phyloP scores from a whole-genome alignment of 805 yeast genomes.

The Metschnikowia anglica region DNA sequence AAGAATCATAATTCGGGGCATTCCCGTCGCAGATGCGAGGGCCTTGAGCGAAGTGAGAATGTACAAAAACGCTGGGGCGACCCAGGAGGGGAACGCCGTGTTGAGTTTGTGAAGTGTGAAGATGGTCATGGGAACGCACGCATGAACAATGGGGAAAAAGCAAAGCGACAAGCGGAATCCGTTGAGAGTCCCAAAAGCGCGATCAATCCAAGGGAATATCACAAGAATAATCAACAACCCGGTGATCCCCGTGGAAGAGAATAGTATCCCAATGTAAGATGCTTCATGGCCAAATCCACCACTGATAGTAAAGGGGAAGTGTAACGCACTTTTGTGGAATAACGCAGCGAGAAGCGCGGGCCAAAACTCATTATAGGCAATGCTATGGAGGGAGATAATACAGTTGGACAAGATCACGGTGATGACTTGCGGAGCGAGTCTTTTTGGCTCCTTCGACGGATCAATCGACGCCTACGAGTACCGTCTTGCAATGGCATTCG shows the following conservation, averaged over 20 bases:
- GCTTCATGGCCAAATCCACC: slow-evolving; percentile 40
- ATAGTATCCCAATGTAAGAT: slow-evolving; percentile 34
- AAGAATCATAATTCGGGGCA: slow-evolving; percentile 37
- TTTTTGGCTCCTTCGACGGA: neutral
- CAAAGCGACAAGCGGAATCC: slow-evolving; percentile 34
- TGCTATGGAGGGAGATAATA: slow-evolving; percentile 33
- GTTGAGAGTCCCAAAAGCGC: slow-evolving; percentile 30
- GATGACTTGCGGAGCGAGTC: slow-evolving; percentile 33
- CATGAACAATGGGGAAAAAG: slow-evolving; percentile 35
- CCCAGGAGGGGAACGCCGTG: slow-evolving; percentile 29
- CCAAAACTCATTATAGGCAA: slow-evolving; percentile 36
- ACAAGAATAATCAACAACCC: slow-evolving; percentile 34
- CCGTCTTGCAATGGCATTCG: slow-evolving; percentile 18
- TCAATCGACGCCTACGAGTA: slow-evolving; percentile 16
- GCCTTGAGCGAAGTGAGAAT: slow-evolving; percentile 33
- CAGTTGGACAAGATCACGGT: slow-evolving; percentile 35
- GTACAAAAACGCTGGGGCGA: slow-evolving; percentile 29
- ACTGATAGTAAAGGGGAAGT: slow-evolving; percentile 35
- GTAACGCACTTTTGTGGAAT: slow-evolving; percentile 25
- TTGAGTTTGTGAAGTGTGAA: slow-evolving; percentile 33
- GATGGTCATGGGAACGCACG: slow-evolving; percentile 30
- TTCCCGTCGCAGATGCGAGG: slow-evolving; percentile 35
- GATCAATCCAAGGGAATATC: slow-evolving; percentile 36
- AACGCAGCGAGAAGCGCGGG: slow-evolving; percentile 39
- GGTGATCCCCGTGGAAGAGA: slow-evolving; percentile 37